These are phyloP conservation scores for Fraxinus sp. DNA, from an alignment of 305 asterid species.

Conservation along the genomic window DNA sequence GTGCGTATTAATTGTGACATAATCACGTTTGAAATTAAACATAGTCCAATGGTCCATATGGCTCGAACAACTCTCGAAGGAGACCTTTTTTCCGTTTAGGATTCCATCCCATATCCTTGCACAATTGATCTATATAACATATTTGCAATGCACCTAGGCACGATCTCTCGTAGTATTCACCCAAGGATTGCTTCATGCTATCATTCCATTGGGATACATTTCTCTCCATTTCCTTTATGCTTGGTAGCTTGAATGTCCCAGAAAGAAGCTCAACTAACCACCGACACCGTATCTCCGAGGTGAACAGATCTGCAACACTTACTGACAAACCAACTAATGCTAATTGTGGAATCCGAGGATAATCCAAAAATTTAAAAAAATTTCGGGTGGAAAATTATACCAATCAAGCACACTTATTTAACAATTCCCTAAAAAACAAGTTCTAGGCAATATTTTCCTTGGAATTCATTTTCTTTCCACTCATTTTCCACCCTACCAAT, in stretches of 20 bases:
- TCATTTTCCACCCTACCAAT: no score
- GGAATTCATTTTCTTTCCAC: no score
- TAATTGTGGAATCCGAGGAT: conserved; percentile 47
- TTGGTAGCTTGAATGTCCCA: conserved; percentile 44
- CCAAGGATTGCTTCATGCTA: conserved; percentile 32
- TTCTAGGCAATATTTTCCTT: no score
- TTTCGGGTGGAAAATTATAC: no score
- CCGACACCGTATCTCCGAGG: conserved; percentile 40
- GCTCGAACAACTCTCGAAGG: conserved; percentile 39
- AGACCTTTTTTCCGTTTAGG: conserved; percentile 42
- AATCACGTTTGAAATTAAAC: background rate
- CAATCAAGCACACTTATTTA: no score
- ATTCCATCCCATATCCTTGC: conserved; percentile 53
- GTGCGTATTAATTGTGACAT: background rate
- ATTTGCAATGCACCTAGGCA: conserved; percentile 39
- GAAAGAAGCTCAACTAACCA: conserved; percentile 50
- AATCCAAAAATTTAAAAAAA: no score
- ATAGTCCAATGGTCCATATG: conserved; percentile 46
- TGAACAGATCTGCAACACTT: conserved; percentile 28
- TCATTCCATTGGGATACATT: conserved; percentile 31
- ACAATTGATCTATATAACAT: conserved; percentile 51
- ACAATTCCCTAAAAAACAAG: no score
- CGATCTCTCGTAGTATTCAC: conserved; percentile 33
- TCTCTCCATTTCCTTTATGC: conserved; percentile 39
- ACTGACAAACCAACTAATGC: conserved; percentile 49